These are phyloP conservation scores for Leccinum angustisporum DNA, from an alignment of 1,284 basidiomycete species.

Conservation along the genomic window DNA sequence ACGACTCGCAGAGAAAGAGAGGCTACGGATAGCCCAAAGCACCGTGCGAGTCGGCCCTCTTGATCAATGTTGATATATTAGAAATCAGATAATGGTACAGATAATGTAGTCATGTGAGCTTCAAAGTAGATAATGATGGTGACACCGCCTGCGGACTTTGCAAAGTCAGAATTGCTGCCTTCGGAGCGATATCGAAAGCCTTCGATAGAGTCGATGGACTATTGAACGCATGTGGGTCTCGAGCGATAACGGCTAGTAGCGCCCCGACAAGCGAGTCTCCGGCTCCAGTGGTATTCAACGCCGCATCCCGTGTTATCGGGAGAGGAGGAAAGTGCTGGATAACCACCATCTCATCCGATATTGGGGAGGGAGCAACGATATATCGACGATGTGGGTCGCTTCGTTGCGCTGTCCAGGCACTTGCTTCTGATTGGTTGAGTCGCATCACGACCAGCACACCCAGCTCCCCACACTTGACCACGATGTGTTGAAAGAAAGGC, in stretches of 20 bases:
- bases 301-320: slow-evolving; percentile 38
- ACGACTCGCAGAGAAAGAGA: slow-evolving; percentile 45
- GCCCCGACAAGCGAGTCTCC: slow-evolving; percentile 88
- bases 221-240: slow-evolving; percentile 46
- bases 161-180: slow-evolving; percentile 64
- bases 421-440: slow-evolving; percentile 42
- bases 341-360: slow-evolving; percentile 50
- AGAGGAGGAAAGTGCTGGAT: slow-evolving; percentile 72
- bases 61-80: slow-evolving; percentile 12
- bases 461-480: slow-evolving; percentile 79
- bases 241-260: slow-evolving; percentile 57
- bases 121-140: slow-evolving; percentile 47
- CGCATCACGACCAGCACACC: slow-evolving; percentile 69
- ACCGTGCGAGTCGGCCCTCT: slow-evolving; percentile 62
- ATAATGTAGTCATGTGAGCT: slow-evolving; percentile 4
- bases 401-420: slow-evolving; percentile 46
- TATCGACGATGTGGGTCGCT: slow-evolving; percentile 49
- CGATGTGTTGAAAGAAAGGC: slow-evolving; percentile 76
- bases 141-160: slow-evolving; percentile 66
- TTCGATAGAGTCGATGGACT: slow-evolving; percentile 42
- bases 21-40: slow-evolving; percentile 48
- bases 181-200: slow-evolving; percentile 54
- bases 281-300: slow-evolving; percentile 84
- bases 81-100: not conserved
- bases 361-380: slow-evolving; percentile 51